Percentiles rank a stretch among this genome's conserved stretches.
phyloP scores from a whole-genome alignment of 371 early-diverging fungal genomes.

The Globomyces sp. region DNA sequence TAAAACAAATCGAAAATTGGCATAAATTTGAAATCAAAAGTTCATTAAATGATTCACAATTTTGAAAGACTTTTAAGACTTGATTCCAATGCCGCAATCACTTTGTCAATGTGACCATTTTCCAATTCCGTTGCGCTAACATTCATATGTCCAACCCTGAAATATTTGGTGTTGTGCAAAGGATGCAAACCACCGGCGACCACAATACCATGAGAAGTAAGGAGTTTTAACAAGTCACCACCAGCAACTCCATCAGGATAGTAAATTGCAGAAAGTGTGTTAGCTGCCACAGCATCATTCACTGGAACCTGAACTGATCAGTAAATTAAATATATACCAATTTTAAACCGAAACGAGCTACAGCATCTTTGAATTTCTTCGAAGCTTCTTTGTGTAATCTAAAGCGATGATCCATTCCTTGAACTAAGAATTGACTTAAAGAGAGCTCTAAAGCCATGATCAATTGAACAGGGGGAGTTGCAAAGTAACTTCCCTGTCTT shows the following conservation, averaged over 20 bases:
- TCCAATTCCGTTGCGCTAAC: constrained; percentile 73
- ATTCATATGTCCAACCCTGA: constrained; percentile 89
- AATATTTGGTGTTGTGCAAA: constrained; percentile 85
- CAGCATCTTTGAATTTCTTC: constrained; percentile 66
- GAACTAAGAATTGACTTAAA: constrained; percentile 71
- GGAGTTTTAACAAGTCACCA: constrained; percentile 72
- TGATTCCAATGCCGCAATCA: constrained; percentile 60
- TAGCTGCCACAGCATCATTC: constrained; percentile 68
- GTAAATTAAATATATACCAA: constrained; percentile 50
- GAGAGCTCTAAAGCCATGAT: constrained; percentile 85
- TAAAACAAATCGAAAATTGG: too few relatives aligned
- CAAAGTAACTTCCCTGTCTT: constrained; percentile 90
- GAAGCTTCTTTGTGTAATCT: constrained; percentile 68
- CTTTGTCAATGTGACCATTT: constrained; percentile 68
- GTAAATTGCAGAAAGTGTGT: constrained; percentile 94
- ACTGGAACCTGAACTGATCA: constrained; percentile 36
- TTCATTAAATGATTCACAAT: neutral
- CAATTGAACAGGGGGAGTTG: constrained; percentile 96
- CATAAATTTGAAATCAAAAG: too few relatives aligned
- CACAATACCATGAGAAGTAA: constrained; percentile 78
- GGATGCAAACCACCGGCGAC: constrained; percentile 92
- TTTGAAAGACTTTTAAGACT: constrained; percentile 44
- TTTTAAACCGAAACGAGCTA: constrained; percentile 74
- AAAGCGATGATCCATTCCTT: constrained; percentile 70
- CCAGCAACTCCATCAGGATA: constrained; percentile 82